Conservation (phyloP, 2,329 filamentous ascomycete species). For the Didymosphaeria variabile region DNA sequence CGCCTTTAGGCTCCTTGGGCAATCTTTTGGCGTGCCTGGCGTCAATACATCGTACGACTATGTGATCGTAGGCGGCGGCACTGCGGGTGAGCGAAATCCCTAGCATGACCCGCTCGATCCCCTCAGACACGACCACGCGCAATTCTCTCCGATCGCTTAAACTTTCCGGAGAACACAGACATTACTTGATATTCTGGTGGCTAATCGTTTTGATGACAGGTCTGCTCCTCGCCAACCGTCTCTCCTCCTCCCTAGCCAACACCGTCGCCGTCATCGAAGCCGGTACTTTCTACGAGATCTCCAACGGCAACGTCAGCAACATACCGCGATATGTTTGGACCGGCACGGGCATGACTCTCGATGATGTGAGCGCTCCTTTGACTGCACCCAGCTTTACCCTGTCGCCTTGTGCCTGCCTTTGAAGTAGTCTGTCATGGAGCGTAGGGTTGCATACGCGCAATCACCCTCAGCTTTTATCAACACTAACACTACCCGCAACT, state of each 20-base stretch:
- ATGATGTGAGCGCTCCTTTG: neutral
- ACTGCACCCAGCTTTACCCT: no score
- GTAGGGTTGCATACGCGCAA: no score
- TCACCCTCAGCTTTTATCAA: no score
- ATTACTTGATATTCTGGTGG: no score
- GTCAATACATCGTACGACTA: constrained; percentile 34
- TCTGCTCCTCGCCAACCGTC: constrained; percentile 31
- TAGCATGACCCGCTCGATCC: no score
- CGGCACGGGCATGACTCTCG: neutral
- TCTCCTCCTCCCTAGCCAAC: constrained; percentile 22
- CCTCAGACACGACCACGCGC: no score
- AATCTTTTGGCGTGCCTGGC: constrained; percentile 35
- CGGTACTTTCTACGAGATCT: constrained; percentile 38
- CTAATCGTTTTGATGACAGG: constrained; percentile 14
- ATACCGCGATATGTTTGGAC: neutral
- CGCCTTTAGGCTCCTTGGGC: constrained; percentile 31
- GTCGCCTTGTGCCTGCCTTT: no score
- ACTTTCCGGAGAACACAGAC: no score
- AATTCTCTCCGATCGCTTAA: no score
- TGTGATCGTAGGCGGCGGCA: constrained; percentile 37
- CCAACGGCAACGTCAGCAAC: constrained; percentile 29
- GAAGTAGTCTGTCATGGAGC: no score
- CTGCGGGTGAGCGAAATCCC: constrained; percentile 19
- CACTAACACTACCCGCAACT: no score
- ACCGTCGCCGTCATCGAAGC: constrained; percentile 40